Conservation (phyloP, 2,329 filamentous ascomycete species). For the Colletotrichum theobromicola region DNA sequence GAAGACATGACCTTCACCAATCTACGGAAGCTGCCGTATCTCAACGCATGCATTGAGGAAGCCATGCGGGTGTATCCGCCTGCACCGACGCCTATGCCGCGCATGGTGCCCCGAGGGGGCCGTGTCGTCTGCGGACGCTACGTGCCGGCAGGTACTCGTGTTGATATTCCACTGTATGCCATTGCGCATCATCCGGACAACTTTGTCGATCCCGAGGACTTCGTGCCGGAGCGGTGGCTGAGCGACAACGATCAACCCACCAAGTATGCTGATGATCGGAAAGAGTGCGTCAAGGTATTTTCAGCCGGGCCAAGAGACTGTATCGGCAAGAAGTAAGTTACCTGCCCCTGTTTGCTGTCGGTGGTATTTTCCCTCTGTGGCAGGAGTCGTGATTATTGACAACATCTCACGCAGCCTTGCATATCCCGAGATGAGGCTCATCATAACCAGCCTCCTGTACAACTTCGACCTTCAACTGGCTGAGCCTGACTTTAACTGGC, state of each 20-base stretch:
- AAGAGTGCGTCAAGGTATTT: conserved; percentile 46
- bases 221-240: conserved; percentile 52
- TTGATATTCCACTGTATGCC: conserved; percentile 18
- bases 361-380: neutral
- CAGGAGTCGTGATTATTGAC: neutral
- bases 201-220: conserved; percentile 50
- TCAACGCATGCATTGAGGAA: conserved; percentile 47
- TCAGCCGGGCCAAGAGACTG: conserved; percentile 53
- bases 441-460: conserved; percentile 48
- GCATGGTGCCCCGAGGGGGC: conserved; percentile 37
- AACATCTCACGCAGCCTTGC: conserved; percentile 37
- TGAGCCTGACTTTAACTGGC: conserved; percentile 39
- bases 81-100: conserved; percentile 26
- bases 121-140: conserved; percentile 31
- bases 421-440: conserved; percentile 53
- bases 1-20: conserved; percentile 40
- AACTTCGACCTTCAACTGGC: conserved; percentile 49
- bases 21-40: conserved; percentile 37
- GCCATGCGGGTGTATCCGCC: conserved; percentile 40
- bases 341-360: neutral
- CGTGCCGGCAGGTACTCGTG: conserved; percentile 31
- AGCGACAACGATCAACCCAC: neutral
- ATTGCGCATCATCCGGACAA: conserved; percentile 26
- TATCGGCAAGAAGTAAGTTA: conserved; percentile 52
- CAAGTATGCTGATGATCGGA: neutral